Conservation (phyloP, 2,329 filamentous ascomycete species). For the Alternaria postmessia region DNA sequence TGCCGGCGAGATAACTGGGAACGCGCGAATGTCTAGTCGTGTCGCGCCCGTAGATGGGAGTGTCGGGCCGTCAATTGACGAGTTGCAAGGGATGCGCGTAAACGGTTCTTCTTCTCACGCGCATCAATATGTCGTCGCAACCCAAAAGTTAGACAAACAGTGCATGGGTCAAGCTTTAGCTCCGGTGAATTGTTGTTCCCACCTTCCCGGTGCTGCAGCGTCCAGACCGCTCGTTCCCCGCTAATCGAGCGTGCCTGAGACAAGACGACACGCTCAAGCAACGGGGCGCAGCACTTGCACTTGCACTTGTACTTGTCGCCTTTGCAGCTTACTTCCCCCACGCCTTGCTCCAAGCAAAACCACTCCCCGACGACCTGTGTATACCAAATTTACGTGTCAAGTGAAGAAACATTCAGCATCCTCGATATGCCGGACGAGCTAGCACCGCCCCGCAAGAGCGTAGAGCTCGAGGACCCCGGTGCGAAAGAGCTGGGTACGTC, state of each 20-base stretch:
- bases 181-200: slow-evolving; percentile 37
- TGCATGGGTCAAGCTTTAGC: slow-evolving; percentile 28
- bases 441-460: slow-evolving; percentile 63
- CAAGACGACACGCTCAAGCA: slow-evolving; percentile 24
- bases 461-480: slow-evolving; percentile 64
- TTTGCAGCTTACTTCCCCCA: neutral
- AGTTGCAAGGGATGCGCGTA: slow-evolving; percentile 16
- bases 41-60: slow-evolving; percentile 2
- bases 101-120: slow-evolving; percentile 24
- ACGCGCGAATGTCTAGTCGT: slow-evolving; percentile 8
- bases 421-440: slow-evolving; percentile 54
- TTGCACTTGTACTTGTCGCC: slow-evolving; percentile 1
- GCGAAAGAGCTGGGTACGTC: slow-evolving; percentile 63
- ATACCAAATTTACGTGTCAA: neutral
- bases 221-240: slow-evolving; percentile 28
- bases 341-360: neutral
- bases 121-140: slow-evolving; percentile 28
- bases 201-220: slow-evolving; percentile 11
- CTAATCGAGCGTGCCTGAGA: slow-evolving; percentile 28
- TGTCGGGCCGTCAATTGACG: slow-evolving; percentile 7
- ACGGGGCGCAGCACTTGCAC: slow-evolving; percentile 32
- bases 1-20: neutral
- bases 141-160: slow-evolving; percentile 42
- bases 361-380: neutral
- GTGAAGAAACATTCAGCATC: neutral